Percentiles rank a stretch among this genome's conserved stretches.
These are phyloP conservation scores for Pelargonium myrrhifolium DNA, from an alignment of 441 rosid genomes.

Conservation along the genomic window DNA sequence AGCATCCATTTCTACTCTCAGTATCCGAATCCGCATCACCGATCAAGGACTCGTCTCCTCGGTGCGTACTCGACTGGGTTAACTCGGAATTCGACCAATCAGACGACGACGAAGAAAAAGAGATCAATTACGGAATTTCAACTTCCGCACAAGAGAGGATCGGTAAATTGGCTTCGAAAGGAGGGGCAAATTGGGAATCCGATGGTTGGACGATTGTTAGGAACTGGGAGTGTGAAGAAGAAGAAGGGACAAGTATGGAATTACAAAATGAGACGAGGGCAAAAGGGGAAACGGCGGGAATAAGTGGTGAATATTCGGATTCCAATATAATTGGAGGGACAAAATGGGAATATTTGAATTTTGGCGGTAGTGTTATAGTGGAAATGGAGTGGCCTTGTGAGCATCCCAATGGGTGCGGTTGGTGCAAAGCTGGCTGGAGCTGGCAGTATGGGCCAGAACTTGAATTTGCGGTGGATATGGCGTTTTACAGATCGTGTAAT, in stretches of 20 bases:
- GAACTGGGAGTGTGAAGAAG: conserved; percentile 12
- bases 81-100: conserved; percentile 31
- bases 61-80: conserved; percentile 58
- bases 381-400: conserved; percentile 14
- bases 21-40: too few relatives aligned
- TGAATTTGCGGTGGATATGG: conserved; percentile 19
- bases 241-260: conserved; percentile 20
- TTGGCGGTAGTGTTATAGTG: conserved; percentile 5
- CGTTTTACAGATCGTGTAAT: not conserved
- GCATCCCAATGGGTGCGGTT: conserved; percentile 8
- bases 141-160: conserved; percentile 33
- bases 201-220: conserved; percentile 63
- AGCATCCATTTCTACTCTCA: conserved; percentile 47
- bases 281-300: conserved; percentile 18
- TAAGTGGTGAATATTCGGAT: conserved; percentile 19
- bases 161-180: conserved; percentile 27
- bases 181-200: conserved; percentile 43
- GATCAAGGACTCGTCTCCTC: too few relatives aligned
- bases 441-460: conserved; percentile 8
- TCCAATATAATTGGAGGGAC: conserved; percentile 18
- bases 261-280: conserved; percentile 20
- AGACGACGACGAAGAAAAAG: conserved; percentile 14
- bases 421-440: conserved; percentile 11
- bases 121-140: not conserved
- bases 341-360: conserved; percentile 15